Conservation (phyloP, 139 green algal genomes). For the Diplosphaera chodatii region DNA sequence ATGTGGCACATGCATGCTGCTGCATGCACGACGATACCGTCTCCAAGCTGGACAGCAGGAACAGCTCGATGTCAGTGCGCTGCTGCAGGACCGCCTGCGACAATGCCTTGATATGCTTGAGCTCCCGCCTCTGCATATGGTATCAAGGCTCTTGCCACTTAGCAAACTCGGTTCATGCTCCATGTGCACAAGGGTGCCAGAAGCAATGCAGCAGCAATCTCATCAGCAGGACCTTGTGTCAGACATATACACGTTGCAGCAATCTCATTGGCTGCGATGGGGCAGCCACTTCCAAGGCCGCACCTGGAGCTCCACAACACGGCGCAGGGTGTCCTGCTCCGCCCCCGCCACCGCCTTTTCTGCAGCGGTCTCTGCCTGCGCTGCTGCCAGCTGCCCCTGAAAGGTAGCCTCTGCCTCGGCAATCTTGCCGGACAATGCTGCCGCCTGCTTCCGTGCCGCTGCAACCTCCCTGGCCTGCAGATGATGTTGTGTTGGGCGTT, state of each 20-base stretch:
- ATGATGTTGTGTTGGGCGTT: too few species aligned
- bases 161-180: too few species aligned
- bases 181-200: too few species aligned
- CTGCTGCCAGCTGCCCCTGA: background rate
- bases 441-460: slow-evolving; percentile 33
- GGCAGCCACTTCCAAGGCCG: too few species aligned
- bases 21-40: too few species aligned
- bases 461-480: slow-evolving; percentile 29
- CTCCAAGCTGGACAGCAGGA: slow-evolving; percentile 75
- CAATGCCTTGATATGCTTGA: slow-evolving; percentile 67
- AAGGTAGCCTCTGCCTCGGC: slow-evolving; percentile 25
- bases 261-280: too few species aligned
- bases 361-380: background rate
- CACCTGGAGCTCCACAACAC: slow-evolving; percentile 18
- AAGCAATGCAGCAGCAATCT: too few species aligned
- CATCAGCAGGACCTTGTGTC: too few species aligned
- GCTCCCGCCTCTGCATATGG: slow-evolving; percentile 69
- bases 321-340: slow-evolving; percentile 33
- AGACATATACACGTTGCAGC: too few species aligned
- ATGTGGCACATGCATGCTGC: too few species aligned
- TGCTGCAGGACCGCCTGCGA: slow-evolving; percentile 80
- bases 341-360: slow-evolving; percentile 40
- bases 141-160: too few species aligned
- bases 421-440: slow-evolving; percentile 55
- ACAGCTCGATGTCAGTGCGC: slow-evolving; percentile 81